Base-by-base conservation (phyloP, 371 early-diverging fungal genomes). In the Rhizopus sp. region DNA sequence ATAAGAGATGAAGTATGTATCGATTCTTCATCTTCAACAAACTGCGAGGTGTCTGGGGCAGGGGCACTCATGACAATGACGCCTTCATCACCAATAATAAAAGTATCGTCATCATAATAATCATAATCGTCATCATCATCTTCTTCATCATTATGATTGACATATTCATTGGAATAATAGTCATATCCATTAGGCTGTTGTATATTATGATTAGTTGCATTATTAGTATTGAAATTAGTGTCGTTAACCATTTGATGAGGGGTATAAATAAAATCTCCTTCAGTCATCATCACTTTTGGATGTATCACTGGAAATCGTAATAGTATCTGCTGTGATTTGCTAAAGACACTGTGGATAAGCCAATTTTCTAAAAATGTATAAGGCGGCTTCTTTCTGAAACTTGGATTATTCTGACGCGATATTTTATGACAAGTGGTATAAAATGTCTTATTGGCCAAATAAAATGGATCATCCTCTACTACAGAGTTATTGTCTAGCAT, bases 151-250 rank as follows among this genome's bases (percentile, higher is more conserved):
- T 60, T 33, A 16, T 70, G 59, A n/a, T 58, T 34, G 3, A 57
- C 48, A 31, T 47, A 29, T 48, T 57, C 23, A 23, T 23, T 23
- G 23, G 23, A 23, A 23, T 23, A 23, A 23, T 23, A 23, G 2
- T 23, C 23, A 23, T 23, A 23, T 23, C 23, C 23, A 23, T 23
- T 23, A 2, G 23, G 23, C 2, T 23, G 23, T 23, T 23, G 23
- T 23, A 23, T 23, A 45, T 50, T 33, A 60, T 88, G 89, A 10
- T 84, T 69, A 86, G 84, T 85, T 1, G 84, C 77, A 50, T 86
- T 85, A 10, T 85, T 83, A 13, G 89, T 89, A 23, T 7, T 88
- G 88, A 15, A 88, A 57, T 51, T 79, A 64, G 5, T 72, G 52
- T 52, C 83, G 75, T 8, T 68, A 60, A 5, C 72, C 80, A 62